phyloP scores from a whole-genome alignment of 345 rosid species.

The Anastatica hierochuntica region DNA sequence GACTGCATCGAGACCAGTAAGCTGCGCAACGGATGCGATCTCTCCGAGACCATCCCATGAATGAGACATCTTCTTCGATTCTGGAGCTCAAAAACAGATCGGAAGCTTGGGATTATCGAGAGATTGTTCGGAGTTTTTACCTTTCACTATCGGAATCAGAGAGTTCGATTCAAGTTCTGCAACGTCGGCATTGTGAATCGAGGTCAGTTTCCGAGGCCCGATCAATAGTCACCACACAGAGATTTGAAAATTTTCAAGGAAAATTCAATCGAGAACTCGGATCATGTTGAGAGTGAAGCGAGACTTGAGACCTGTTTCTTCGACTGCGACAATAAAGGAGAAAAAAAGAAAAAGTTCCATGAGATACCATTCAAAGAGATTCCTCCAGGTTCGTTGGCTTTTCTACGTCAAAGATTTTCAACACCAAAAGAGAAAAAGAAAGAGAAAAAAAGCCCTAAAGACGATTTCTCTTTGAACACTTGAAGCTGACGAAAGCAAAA shows the following conservation, averaged over 20 bases:
- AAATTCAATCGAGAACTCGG: slow-evolving; percentile 21
- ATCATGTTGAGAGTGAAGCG: slow-evolving; percentile 9
- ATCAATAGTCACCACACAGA: no score
- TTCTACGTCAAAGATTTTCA: slow-evolving; percentile 30
- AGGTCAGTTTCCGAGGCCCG: slow-evolving; percentile 2
- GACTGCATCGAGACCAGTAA: slow-evolving; percentile 76
- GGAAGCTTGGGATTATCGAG: background rate
- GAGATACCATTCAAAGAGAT: slow-evolving; percentile 31
- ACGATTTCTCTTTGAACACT: slow-evolving; percentile 17
- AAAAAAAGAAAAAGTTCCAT: background rate
- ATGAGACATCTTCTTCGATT: slow-evolving; percentile 38
- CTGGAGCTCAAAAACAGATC: background rate
- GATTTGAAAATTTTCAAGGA: background rate
- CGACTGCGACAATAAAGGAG: slow-evolving; percentile 20
- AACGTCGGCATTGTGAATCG: slow-evolving; percentile 16
- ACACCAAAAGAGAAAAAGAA: background rate
- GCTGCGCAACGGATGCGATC: slow-evolving; percentile 68
- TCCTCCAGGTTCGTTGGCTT: slow-evolving; percentile 31
- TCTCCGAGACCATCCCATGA: slow-evolving; percentile 85
- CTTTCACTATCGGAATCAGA: background rate
- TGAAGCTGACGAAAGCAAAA: slow-evolving; percentile 19
- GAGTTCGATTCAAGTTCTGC: background rate
- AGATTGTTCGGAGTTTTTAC: slow-evolving; percentile 7
- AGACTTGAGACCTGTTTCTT: slow-evolving; percentile 14
- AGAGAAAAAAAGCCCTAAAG: background rate